Percentiles rank a stretch among this genome's conserved stretches.
Evolutionary conservation across 1,139 yeast species (phyloP).

Genomic region (Kurtzmaniella quercitrusa): DNA sequence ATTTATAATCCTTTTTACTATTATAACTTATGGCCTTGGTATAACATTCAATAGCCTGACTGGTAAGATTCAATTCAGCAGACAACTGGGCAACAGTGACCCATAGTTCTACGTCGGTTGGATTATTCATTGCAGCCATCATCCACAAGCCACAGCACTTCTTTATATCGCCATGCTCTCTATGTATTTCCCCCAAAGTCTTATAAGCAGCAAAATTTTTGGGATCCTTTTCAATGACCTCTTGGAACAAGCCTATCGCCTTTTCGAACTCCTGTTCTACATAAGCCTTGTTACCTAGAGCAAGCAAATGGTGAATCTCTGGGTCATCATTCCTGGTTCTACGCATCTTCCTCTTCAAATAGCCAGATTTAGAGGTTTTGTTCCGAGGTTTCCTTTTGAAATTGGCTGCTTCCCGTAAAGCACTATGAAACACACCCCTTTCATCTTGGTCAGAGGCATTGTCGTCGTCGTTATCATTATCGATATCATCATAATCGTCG

Average conservation of each 20-base stretch:
- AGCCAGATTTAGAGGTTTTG: constrained; percentile 22
- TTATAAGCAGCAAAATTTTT: constrained; percentile 80
- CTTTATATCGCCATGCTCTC: constrained; percentile 59
- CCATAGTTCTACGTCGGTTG: constrained; percentile 81
- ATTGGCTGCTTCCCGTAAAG: constrained; percentile 59
- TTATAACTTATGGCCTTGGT: constrained; percentile 66
- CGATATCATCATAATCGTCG: constrained; percentile 13
- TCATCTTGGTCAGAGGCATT: constrained; percentile 34
- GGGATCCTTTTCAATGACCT: constrained; percentile 74
- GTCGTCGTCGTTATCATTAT: constrained; percentile 13
- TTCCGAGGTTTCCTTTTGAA: constrained; percentile 48
- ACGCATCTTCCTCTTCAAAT: constrained; percentile 31
- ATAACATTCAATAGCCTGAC: constrained; percentile 83
- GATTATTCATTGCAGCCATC: constrained; percentile 77
- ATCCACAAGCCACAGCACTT: constrained; percentile 82
- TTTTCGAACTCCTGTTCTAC: constrained; percentile 59
- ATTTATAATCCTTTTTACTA: constrained; percentile 46
- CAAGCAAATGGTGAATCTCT: constrained; percentile 59
- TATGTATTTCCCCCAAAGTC: constrained; percentile 79
- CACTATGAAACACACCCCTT: constrained; percentile 51
- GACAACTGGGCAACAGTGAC: constrained; percentile 76
- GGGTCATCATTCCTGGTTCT: constrained; percentile 52
- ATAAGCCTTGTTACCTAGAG: constrained; percentile 78
- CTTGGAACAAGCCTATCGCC: constrained; percentile 65
- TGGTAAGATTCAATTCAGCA: constrained; percentile 61